Evolutionary conservation across 73 alveolate genomes (phyloP), one percentile per base, ranked within the genome.

Genomic region (Breviolum minutum): DNA sequence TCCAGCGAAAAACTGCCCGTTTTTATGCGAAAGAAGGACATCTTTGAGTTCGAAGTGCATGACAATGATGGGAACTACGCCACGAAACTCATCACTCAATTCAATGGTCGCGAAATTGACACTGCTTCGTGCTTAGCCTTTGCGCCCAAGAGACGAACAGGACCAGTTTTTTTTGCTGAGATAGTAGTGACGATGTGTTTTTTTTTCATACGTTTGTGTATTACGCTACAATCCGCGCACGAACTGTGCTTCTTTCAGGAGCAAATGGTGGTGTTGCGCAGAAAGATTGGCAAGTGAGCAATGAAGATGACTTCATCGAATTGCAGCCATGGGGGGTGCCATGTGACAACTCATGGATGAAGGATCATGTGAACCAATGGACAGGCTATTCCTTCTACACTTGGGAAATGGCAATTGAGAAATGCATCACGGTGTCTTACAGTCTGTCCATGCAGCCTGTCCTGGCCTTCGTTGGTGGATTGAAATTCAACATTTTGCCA

Each of bases 61-160:
- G 96, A 89, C 86, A 79, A 89, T 62, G 96, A 89, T 8, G 95
- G 95, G 62, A 69, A 32, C 54, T 69, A 68, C 24, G 85, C 86
- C 73, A 89, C 95, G 16, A 70, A 89, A 70, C 86, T 89, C 7
- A 89, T 89, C 95, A 89, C 95, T 62, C 95, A 89, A 86, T 89
- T 69, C 95, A 30, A 30, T 69, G 96, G 90, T 40, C 40, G 54
- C 40, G 90, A 82, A 48, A 48, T 82, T 32, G 90, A 82, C 96
- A 89, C 96, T 62, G 74, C 85, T 71, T 69, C 87, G 5, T 89
- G 96, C 61, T 20, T 89, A 86, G 96, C 96, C 86, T 89, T 89
- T 30, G 96, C 96, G 12, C 96, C 96, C 16, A 89, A 82, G 70
- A 82, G 54, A 17, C 30, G 82, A 73, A 73, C 54, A 26, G 82